Base-by-base conservation (phyloP, 148 eudicot species). In the Fallopia convolvulus region DNA sequence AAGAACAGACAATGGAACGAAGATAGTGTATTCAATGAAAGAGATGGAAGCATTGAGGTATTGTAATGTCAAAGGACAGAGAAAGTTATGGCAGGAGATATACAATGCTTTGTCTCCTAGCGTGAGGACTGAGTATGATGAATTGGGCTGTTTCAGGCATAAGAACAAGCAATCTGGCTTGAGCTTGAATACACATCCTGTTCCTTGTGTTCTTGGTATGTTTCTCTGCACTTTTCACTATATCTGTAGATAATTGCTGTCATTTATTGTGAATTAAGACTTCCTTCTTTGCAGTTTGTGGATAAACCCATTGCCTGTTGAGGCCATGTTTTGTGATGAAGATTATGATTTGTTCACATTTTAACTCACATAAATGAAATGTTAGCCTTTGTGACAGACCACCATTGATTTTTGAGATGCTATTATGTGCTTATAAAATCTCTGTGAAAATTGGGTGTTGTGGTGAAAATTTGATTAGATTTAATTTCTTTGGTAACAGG, bases 71-170 rank as follows among this genome's bases (percentile, higher is more conserved):
- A 83, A 86, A 65, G 83, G 70, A 18, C 89, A 89, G 82, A 83
- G 58, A 79, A 87, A 80, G 79, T 75, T 84, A 52, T 89, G 92
- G 92, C 60, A 74, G 76, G 80, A 80, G 71, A 74, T 84, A 39
- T 85, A 81, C 74, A 79, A 80, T 81, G 86, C 86, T 61, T 79
- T 89, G 56, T 72, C 56, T 20, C 78, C 79, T 44, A 20, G 32
- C 48, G 77, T 87, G 74, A 84, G 74, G 75, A 83, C 52, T 11
- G 87, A 91, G 80, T 93, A 88, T 82, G 89, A 87, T 81, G 83
- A 74, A 40, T 76, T 93, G 83, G 80, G 79, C 70, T 72, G 52
- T 65, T 80, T 70, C 63, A 80, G 78, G 77, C 78, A 70, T 76
- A 84, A 86, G 20, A 66, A 33, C n/a, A 81, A 85, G 68, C 74